phyloP scores from a whole-genome alignment of 139 green algal species.

The Chlorella vulgaris region DNA sequence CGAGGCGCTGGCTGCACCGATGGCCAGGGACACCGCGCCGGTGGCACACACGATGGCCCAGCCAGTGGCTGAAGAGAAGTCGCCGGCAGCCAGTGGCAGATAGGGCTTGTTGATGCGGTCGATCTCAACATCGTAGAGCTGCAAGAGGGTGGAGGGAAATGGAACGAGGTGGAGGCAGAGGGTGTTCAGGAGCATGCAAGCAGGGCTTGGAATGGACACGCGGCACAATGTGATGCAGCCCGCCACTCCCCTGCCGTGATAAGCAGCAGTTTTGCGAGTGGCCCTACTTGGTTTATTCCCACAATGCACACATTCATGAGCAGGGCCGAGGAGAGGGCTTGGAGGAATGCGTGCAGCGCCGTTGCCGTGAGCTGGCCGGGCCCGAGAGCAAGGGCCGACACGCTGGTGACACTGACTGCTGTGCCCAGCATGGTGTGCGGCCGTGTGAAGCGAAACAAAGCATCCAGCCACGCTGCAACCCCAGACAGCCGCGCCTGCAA shows the following conservation, averaged over 20 bases:
- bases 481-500: background rate
- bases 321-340: slow-evolving; percentile 82
- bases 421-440: slow-evolving; percentile 95
- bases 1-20: slow-evolving; percentile 53
- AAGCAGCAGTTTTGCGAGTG: background rate
- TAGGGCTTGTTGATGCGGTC: slow-evolving; percentile 96
- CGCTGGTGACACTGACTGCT: slow-evolving; percentile 74
- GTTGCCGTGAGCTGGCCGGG: background rate
- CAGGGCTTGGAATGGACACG: too few species aligned
- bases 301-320: slow-evolving; percentile 97
- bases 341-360: slow-evolving; percentile 5
- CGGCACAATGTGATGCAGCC: too few species aligned
- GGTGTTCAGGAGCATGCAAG: background rate
- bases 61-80: slow-evolving; percentile 68
- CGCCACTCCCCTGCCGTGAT: too few species aligned
- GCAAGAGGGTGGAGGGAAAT: too few species aligned
- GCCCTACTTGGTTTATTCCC: slow-evolving; percentile 65
- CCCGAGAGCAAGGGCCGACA: slow-evolving; percentile 80
- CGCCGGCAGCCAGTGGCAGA: slow-evolving; percentile 89
- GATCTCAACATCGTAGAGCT: slow-evolving; percentile 52
- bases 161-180: background rate
- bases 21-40: slow-evolving; percentile 33
- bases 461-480: background rate
- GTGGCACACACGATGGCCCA: slow-evolving; percentile 25
- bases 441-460: slow-evolving; percentile 72